Base-by-base conservation (phyloP, 2,329 filamentous ascomycete species). In the Didymella exigua region DNA sequence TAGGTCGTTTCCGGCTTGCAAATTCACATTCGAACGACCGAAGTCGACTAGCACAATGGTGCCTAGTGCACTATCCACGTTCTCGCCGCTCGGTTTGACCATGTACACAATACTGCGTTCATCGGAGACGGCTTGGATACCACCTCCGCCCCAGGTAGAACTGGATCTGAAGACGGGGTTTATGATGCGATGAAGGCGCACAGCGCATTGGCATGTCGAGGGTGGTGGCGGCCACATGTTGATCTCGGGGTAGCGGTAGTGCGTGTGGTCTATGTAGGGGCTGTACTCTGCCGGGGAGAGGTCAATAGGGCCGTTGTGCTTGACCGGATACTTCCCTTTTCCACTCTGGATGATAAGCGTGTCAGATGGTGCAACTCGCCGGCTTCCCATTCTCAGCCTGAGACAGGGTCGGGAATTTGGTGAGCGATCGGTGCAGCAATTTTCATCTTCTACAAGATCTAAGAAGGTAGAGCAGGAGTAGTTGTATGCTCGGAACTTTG, bases 361-460 rank as follows among this genome's bases (percentile, higher is more conserved):
- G 18, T 16, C 24, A n/a, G 14, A 58, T 9, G 76, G 69, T 21
- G 72, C 72, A 7, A 72, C 60, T 14, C 69, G 74, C 34, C 83
- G 75, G 26, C 79, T 76, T 3, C 80, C 80, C 9, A 83, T 73
- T 23, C 82, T 78, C 4, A 89, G 72, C 4, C 81, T 78, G 11
- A 85, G 71, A 16, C 76, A 75, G 59, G 73, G 55, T 16, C 51
- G 54, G n/a, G 50, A 14, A 13, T 8, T 14, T n/a, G n/a, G 37
- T 57, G 68, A 65, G 2, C 63, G 57, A n/a, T 70, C 61, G 2
- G 67, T 58, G 27, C 69, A 76, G 51, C 73, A 76, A 2, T 69
- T 43, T 3, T 79, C 72, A 56, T 84, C 80, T 57, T 86, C 78
- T 5, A 87, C 81, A 0, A 89, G 68, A 60, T 89, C 86, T 5